phyloP scores from a whole-genome alignment of 1,284 basidiomycete genomes.

The Polyporus tsugae region DNA sequence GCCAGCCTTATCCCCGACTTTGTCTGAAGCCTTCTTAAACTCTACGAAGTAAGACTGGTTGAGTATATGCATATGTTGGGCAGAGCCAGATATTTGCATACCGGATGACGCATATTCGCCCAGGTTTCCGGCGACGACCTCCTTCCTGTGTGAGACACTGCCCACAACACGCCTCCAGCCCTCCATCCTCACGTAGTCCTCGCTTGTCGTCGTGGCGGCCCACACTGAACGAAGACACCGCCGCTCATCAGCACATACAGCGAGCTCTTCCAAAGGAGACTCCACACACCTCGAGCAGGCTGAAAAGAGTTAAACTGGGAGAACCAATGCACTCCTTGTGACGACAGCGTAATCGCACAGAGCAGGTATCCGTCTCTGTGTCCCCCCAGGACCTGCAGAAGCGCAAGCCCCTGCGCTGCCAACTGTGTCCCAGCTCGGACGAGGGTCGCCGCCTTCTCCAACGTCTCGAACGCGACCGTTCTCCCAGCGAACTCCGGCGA shows the following conservation, averaged over 20 bases:
- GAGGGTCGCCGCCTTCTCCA: constrained; percentile 52
- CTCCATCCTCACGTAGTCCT: constrained; percentile 67
- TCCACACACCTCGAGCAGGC: constrained; percentile 16
- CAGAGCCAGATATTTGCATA: not conserved
- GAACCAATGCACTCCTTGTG: constrained; percentile 33
- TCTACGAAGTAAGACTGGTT: not conserved
- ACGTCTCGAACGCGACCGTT: constrained; percentile 67
- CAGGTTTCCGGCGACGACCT: constrained; percentile 75
- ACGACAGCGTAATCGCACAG: constrained; percentile 58
- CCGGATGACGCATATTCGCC: constrained; percentile 50
- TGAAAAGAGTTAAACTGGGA: constrained; percentile 21
- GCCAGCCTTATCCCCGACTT: not conserved
- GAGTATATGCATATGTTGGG: not conserved
- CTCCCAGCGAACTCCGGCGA: constrained; percentile 31
- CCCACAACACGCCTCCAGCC: constrained; percentile 67
- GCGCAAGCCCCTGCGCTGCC: constrained; percentile 66
- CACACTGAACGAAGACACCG: constrained; percentile 54
- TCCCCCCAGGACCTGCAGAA: constrained; percentile 61
- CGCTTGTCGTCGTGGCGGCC: constrained; percentile 75
- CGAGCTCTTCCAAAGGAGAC: not conserved
- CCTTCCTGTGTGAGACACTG: constrained; percentile 66
- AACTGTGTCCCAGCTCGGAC: constrained; percentile 58
- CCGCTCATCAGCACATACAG: not conserved
- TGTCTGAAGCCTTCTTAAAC: constrained; percentile 7
- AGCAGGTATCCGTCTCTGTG: constrained; percentile 71